Evolutionary conservation across 768 basidiomycete species (phyloP).

Genomic region (Phlebiopsis flavidoalba): DNA sequence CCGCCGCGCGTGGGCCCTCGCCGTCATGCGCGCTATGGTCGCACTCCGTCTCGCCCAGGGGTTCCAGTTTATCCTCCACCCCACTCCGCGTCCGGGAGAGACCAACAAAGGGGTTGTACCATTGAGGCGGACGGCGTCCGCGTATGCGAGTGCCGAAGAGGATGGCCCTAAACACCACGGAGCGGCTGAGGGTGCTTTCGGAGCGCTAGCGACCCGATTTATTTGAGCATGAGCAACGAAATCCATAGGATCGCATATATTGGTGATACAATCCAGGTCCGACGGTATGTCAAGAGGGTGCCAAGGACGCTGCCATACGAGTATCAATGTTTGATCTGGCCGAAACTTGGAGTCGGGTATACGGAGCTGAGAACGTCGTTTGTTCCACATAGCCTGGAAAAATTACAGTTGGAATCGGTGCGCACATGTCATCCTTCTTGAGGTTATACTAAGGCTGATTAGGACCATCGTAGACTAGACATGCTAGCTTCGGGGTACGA

Average conservation of each 20-base stretch:
- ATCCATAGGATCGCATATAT: slow-evolving; percentile 91
- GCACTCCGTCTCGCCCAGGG: slow-evolving; percentile 89
- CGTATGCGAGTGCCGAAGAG: slow-evolving; percentile 46
- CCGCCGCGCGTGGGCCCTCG: slow-evolving; percentile 68
- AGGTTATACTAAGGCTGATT: no score
- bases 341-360: slow-evolving; percentile 83
- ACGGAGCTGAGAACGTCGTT: slow-evolving; percentile 75
- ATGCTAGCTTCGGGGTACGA: slow-evolving; percentile 85
- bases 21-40: slow-evolving; percentile 90
- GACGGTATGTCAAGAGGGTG: slow-evolving; percentile 76
- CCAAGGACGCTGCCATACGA: slow-evolving; percentile 56
- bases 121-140: slow-evolving; percentile 46
- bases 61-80: slow-evolving; percentile 83
- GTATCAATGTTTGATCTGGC: slow-evolving; percentile 93
- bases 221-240: slow-evolving; percentile 92
- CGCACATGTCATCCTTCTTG: no score
- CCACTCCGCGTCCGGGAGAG: slow-evolving; percentile 27
- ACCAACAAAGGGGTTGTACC: slow-evolving; percentile 25
- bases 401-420: slow-evolving; percentile 88
- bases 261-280: slow-evolving; percentile 86
- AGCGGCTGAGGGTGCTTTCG: slow-evolving; percentile 60
- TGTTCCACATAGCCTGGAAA: slow-evolving; percentile 70
- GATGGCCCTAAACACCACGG: slow-evolving; percentile 57
- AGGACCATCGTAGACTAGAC: slow-evolving; percentile 74
- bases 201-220: slow-evolving; percentile 67